A percentile compares a stretch with the other conserved stretches of the same genome.
Evolutionary conservation across 495 filamentous ascomycete species (phyloP).

Genomic region (Margaritispora aquatica): DNA sequence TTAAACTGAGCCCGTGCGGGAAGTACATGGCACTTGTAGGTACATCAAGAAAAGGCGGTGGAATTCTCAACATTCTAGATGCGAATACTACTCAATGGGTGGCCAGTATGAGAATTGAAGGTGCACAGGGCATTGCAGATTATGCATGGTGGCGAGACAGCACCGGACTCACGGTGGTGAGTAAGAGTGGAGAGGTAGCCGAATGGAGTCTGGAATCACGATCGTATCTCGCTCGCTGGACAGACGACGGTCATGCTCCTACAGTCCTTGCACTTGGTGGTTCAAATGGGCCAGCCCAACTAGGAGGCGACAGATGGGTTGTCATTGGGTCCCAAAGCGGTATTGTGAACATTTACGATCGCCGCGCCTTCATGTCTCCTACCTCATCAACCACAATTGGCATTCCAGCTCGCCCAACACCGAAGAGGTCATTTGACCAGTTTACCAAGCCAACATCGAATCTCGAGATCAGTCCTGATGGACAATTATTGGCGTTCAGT

Average conservation of each 20-base stretch:
- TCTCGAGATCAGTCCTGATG: slow-evolving; percentile 76
- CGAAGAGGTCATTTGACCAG: slow-evolving; percentile 68
- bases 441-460: slow-evolving; percentile 76
- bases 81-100: slow-evolving; percentile 84
- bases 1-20: slow-evolving; percentile 81
- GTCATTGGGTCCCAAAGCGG: slow-evolving; percentile 80
- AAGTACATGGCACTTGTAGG: slow-evolving; percentile 77
- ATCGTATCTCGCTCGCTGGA: slow-evolving; percentile 72
- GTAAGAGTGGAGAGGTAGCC: slow-evolving; percentile 86
- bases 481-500: slow-evolving; percentile 79
- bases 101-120: slow-evolving; percentile 73
- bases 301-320: slow-evolving; percentile 85
- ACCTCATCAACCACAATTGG: slow-evolving; percentile 32
- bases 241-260: slow-evolving; percentile 82
- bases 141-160: slow-evolving; percentile 87
- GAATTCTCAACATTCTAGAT: slow-evolving; percentile 79
- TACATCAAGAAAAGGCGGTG: slow-evolving; percentile 72
- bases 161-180: slow-evolving; percentile 66
- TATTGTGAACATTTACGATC: slow-evolving; percentile 90
- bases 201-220: slow-evolving; percentile 69
- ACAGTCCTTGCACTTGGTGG: slow-evolving; percentile 78
- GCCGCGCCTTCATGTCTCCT: slow-evolving; percentile 39
- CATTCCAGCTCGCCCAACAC: slow-evolving; percentile 60
- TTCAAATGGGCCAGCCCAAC: slow-evolving; percentile 39
- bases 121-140: slow-evolving; percentile 75